Evolutionary conservation across 495 filamentous ascomycete genomes (phyloP).

Genomic region (Xylona heveae): DNA sequence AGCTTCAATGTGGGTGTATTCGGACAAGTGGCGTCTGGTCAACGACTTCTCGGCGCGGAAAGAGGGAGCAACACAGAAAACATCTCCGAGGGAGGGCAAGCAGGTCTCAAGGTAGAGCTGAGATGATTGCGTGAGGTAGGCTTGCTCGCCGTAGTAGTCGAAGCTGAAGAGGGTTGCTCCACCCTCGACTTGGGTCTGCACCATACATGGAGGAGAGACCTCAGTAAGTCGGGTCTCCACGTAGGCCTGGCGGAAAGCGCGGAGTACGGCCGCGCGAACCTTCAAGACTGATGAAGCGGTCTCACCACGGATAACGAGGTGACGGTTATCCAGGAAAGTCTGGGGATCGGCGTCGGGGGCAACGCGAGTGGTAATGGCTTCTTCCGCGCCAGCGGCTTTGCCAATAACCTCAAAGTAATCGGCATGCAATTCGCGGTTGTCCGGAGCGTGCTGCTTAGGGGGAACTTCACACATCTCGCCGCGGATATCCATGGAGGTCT

Average conservation of each 20-base stretch:
- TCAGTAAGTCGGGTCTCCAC: constrained; percentile 59
- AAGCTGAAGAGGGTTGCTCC: constrained; percentile 86
- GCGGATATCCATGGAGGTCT: constrained; percentile 69
- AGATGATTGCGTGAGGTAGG: constrained; percentile 91
- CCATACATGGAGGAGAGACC: constrained; percentile 84
- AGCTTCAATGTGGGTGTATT: constrained; percentile 94
- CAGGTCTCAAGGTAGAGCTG: constrained; percentile 97
- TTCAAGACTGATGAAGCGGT: constrained; percentile 75
- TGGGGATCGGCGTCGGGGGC: constrained; percentile 58
- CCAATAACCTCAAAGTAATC: constrained; percentile 84
- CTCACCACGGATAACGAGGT: constrained; percentile 82
- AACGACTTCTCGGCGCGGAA: constrained; percentile 95
- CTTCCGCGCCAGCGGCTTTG: constrained; percentile 68
- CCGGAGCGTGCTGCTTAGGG: constrained; percentile 55
- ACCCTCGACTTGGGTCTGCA: constrained; percentile 98
- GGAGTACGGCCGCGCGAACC: constrained; percentile 66
- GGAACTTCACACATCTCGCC: constrained; percentile 81
- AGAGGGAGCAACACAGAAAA: constrained; percentile 95
- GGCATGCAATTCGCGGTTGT: constrained; percentile 78
- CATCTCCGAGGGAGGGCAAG: constrained; percentile 72
- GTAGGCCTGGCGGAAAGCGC: constrained; percentile 67
- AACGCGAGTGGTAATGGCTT: constrained; percentile 85
- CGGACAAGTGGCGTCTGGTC: constrained; percentile 82
- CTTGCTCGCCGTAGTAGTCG: constrained; percentile 83
- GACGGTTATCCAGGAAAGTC: constrained; percentile 72